Base-by-base conservation (phyloP, 2,329 filamentous ascomycete species). In the Colletotrichum eremochloae region DNA sequence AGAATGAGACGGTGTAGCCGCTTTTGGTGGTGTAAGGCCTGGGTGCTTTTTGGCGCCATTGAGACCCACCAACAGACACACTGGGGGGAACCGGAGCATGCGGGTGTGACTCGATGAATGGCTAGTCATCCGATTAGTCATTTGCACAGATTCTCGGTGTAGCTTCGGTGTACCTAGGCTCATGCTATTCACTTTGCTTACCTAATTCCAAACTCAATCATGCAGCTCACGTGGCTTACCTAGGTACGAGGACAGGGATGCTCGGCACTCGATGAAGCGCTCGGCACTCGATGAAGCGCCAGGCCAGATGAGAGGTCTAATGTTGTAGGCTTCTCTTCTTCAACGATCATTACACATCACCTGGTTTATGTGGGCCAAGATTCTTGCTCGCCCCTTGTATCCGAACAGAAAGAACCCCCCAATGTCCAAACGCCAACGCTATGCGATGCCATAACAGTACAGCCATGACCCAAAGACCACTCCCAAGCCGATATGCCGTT, bases 111-210 rank as follows among this genome's bases (percentile, higher is more conserved):
- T 72, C 70, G 60, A 50, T 15, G 18, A 1, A 12, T 5, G 60
- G 60, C 70, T 72, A 72, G 70, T 72, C 70, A 72, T 20, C 3
- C 3, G 60, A 60, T 72, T 72, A 72, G 70, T 72, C 70, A 72
- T 20, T 2, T 12, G 42, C 20, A 14, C 3, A 11, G 8, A 65
- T 69, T 46, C 38, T 69, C 60, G 65, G 69, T 68, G 48, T 63
- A 68, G 40, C 0, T n/a, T 64, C 60, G 69, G 69, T 72, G 53
- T 60, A 36, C 15, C 15, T 31, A 5, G 9, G n/a, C 24, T 24
- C 24, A 24, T 24, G 24, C 1, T 24, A 24, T 24, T 18, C 36
- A 44, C 33, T n/a, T n/a, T 1, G 14, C 15, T 63, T 18, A 63
- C 15, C 15, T 24, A 7, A 24, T 48, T 11, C 24, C 24, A 24